Percentiles rank a stretch among this genome's conserved stretches.
These are phyloP conservation scores for Xylariales sp. DNA, from an alignment of 2,329 filamentous ascomycete species.

Conservation along the genomic window DNA sequence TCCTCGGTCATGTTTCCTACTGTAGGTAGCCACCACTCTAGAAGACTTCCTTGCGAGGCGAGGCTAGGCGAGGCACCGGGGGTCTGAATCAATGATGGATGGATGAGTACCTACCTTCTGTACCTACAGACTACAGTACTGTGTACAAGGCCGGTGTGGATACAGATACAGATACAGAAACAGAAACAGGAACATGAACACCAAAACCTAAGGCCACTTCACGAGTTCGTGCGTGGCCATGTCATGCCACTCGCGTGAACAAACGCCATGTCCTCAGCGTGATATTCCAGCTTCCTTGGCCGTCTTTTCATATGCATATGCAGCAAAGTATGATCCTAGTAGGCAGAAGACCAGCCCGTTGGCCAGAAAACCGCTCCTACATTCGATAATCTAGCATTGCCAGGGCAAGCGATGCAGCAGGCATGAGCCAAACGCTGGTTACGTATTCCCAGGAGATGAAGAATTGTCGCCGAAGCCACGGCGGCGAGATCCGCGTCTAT, in stretches of 20 bases:
- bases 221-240: too few relatives aligned
- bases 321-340: constrained; percentile 2
- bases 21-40: constrained; percentile 2
- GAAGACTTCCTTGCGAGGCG: constrained; percentile 9
- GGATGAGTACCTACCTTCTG: background rate
- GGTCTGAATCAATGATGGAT: background rate
- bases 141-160: too few relatives aligned
- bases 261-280: too few relatives aligned
- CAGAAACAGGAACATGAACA: too few relatives aligned
- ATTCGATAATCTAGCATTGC: constrained; percentile 1
- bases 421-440: background rate
- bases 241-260: background rate
- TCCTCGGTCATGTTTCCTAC: constrained; percentile 3
- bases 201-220: too few relatives aligned
- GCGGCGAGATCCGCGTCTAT: too few relatives aligned
- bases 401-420: too few relatives aligned
- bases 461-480: too few relatives aligned
- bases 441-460: background rate
- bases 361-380: background rate
- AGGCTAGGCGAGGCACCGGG: constrained; percentile 8
- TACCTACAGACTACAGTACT: too few relatives aligned
- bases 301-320: constrained; percentile 5
- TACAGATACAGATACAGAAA: too few relatives aligned
- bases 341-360: constrained; percentile 1
- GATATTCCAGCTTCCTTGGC: too few relatives aligned